A percentile compares a stretch with the other conserved stretches of the same genome.
phyloP scores from a whole-genome alignment of 257 asterid genomes.

The Rhazya stricta region DNA sequence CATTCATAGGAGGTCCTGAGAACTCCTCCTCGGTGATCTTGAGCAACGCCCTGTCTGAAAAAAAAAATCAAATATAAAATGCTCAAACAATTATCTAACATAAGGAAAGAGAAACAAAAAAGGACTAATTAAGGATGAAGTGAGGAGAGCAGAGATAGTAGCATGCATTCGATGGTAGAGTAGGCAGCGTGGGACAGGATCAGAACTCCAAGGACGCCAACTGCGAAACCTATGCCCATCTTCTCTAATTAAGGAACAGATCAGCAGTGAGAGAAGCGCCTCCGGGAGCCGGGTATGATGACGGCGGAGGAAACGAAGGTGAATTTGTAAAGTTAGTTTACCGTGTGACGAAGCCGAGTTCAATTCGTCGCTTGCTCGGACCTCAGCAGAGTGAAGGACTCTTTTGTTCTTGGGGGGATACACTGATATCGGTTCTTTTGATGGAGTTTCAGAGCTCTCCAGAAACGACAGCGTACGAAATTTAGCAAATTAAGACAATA shows the following conservation, averaged over 20 bases:
- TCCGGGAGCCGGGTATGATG: slow-evolving; percentile 6
- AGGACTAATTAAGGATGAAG: not conserved
- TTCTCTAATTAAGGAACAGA: slow-evolving; percentile 15
- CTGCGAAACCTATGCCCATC: slow-evolving; percentile 68
- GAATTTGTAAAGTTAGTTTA: not conserved
- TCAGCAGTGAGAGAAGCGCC: slow-evolving; percentile 23
- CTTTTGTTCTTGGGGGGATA: not conserved
- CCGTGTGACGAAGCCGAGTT: not conserved
- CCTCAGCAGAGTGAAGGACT: not conserved
- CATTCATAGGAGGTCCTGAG: slow-evolving; percentile 70
- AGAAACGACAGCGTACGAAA: not conserved
- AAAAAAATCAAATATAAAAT: not conserved
- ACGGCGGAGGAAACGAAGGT: slow-evolving; percentile 13
- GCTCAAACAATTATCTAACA: slow-evolving; percentile 1
- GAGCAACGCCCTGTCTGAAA: slow-evolving; percentile 83
- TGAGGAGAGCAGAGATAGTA: not conserved
- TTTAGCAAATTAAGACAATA: not conserved
- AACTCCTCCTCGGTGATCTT: slow-evolving; percentile 90
- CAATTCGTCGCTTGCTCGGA: not conserved
- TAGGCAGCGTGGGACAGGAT: slow-evolving; percentile 65
- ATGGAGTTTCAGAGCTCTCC: not conserved
- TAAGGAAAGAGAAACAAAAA: not conserved
- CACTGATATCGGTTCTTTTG: not conserved
- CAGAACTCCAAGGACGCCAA: slow-evolving; percentile 73
- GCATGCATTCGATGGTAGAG: slow-evolving; percentile 80